A percentile compares a stretch with the other conserved stretches of the same genome.
Evolutionary conservation across 2,329 filamentous ascomycete species (phyloP).

Genomic region (Aspergillus thermomutatus): DNA sequence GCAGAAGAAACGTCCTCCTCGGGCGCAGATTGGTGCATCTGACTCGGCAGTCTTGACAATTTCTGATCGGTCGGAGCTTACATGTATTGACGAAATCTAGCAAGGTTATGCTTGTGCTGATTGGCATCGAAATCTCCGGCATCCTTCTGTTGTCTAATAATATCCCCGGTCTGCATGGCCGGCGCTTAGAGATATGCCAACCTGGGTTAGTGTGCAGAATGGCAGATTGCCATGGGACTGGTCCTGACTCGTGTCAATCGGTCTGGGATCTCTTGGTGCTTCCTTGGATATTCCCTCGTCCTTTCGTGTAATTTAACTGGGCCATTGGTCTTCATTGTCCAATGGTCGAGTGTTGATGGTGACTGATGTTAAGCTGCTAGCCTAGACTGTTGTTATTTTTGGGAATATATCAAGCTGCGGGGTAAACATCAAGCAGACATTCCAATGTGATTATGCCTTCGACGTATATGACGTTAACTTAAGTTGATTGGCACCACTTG

Average conservation of each 20-base stretch:
- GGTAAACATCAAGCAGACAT: neutral
- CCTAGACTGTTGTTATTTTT: too few species aligned
- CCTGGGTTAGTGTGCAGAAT: constrained; percentile 24
- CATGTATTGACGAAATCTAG: neutral
- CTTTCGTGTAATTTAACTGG: neutral
- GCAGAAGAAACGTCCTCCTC: constrained; percentile 2
- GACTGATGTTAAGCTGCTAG: neutral
- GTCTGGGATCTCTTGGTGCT: neutral
- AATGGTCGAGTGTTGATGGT: neutral
- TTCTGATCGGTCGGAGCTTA: neutral
- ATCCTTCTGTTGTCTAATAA: constrained; percentile 4
- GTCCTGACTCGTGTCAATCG: neutral
- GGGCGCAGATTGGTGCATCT: constrained; percentile 10
- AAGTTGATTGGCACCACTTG: neutral
- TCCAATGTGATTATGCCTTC: neutral
- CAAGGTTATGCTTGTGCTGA: neutral
- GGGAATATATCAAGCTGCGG: too few species aligned
- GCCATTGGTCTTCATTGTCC: neutral
- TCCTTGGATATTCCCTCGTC: neutral
- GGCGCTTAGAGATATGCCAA: constrained; percentile 21
- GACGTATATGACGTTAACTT: neutral
- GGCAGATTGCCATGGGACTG: constrained; percentile 3
- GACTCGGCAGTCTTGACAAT: neutral
- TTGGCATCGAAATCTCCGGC: constrained; percentile 18
- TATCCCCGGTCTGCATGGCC: constrained; percentile 4